phyloP scores from a whole-genome alignment of 805 yeast genomes.

The Starmerella bacillaris region DNA sequence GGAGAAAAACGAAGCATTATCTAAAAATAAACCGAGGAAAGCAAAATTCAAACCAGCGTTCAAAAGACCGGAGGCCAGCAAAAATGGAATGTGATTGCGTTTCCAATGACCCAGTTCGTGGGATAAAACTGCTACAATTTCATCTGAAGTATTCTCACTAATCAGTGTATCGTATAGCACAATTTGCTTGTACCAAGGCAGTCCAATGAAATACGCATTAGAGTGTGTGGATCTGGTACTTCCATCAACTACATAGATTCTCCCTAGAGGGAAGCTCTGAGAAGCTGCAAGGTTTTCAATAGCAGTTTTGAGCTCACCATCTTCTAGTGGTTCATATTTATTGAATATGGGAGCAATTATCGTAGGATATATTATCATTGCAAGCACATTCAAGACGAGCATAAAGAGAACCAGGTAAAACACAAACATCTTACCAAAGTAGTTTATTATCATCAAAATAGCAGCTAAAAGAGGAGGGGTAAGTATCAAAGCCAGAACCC shows the following conservation, averaged over 20 bases:
- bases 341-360: slow-evolving; percentile 85
- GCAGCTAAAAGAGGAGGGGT: slow-evolving; percentile 60
- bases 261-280: slow-evolving; percentile 70
- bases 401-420: slow-evolving; percentile 60
- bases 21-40: slow-evolving; percentile 60
- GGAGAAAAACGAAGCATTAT: slow-evolving; percentile 57
- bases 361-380: slow-evolving; percentile 63
- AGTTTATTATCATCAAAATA: slow-evolving; percentile 62
- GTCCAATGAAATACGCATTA: slow-evolving; percentile 87
- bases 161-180: slow-evolving; percentile 85
- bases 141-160: slow-evolving; percentile 53
- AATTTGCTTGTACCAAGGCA: slow-evolving; percentile 94
- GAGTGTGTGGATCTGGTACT: slow-evolving; percentile 92
- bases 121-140: slow-evolving; percentile 88
- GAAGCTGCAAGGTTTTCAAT: slow-evolving; percentile 62
- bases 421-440: slow-evolving; percentile 65
- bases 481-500: slow-evolving; percentile 35
- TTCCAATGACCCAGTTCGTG: slow-evolving; percentile 99
- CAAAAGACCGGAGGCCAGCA: slow-evolving; percentile 45
- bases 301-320: slow-evolving; percentile 67
- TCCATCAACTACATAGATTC: slow-evolving; percentile 85
- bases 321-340: slow-evolving; percentile 74
- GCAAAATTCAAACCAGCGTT: slow-evolving; percentile 50
- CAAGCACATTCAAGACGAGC: slow-evolving; percentile 50
- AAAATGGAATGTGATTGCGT: slow-evolving; percentile 66